Base-by-base conservation (phyloP, 2,329 filamentous ascomycete genomes). In the Gaeumannomyces tritici region DNA sequence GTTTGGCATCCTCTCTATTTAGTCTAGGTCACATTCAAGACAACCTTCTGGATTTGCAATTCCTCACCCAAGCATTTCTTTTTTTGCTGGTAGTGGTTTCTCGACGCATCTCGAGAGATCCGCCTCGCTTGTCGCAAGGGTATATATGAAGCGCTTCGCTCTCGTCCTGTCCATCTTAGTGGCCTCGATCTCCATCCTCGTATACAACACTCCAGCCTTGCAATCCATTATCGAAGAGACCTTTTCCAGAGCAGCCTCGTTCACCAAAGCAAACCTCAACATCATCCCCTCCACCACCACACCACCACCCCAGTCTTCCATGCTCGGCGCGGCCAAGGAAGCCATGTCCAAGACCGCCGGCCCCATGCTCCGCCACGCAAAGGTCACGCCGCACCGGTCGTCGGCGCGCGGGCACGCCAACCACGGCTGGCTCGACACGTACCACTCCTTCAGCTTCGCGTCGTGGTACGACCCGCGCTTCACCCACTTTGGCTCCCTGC, bases 391-490 rank as follows among this genome's bases (percentile, higher is more conserved):
- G 61, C 89, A 92, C 66, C 85, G 84, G 63, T 95, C 89, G 67
- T 79, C 80, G 64, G 80, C 83, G 57, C 84, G 92, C 61, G 91
- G 91, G 35, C 89, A 93, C 73, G 83, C 85, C 47, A 85, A 96
- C 73, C 90, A 96, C 73, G 90, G 89, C 73, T 96, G 91, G 91
- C 83, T 96, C 11, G 89, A 93, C 76, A 88, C 88, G 9, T 95
- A 89, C 77, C 91, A 96, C 78, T 90, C 88, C 66, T 96, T 96
- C 79, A 88, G 84, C 69, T 96, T 96, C 74, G 90, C 90, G 55
- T 80, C 82, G 70, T 85, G 81, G 81, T 86, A 87, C 73, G 82
- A 91, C 71, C 87, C 89, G 2, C 73, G 75, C 29, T 89, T 86
- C 76, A 81, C 82, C 57, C 80, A 83, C 65, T 96, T 89, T 71